phyloP scores from a whole-genome alignment of 768 basidiomycete species.

The Tricholoma sp. region DNA sequence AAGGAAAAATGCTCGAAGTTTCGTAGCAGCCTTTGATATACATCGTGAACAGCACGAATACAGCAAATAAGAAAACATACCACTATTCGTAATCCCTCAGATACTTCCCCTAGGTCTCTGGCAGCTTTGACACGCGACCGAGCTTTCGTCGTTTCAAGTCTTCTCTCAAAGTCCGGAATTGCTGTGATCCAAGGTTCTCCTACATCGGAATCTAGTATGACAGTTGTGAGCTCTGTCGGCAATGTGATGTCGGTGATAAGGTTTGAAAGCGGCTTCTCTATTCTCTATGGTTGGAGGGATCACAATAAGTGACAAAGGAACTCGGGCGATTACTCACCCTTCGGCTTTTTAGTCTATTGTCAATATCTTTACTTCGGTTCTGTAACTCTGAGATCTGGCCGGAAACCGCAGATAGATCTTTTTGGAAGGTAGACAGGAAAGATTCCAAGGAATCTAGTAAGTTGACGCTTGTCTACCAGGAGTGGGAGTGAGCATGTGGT shows the following conservation, averaged over 20 bases:
- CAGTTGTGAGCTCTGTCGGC: slow-evolving; percentile 69
- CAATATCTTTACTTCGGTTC: slow-evolving; percentile 84
- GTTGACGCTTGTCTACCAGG: slow-evolving; percentile 69
- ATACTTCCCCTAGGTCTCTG: slow-evolving; percentile 74
- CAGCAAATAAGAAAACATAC: slow-evolving; percentile 39
- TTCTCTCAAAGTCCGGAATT: slow-evolving; percentile 76
- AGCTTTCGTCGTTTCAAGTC: slow-evolving; percentile 60
- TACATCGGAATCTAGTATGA: slow-evolving; percentile 81
- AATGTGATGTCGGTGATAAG: slow-evolving; percentile 79
- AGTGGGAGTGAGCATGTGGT: not conserved
- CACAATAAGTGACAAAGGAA: not conserved
- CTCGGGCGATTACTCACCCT: slow-evolving; percentile 49
- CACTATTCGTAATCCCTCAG: slow-evolving; percentile 84
- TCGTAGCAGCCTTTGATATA: slow-evolving; percentile 69
- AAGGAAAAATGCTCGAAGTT: slow-evolving; percentile 83
- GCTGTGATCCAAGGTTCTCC: slow-evolving; percentile 84
- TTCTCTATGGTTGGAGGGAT: slow-evolving; percentile 50
- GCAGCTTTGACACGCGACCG: slow-evolving; percentile 85
- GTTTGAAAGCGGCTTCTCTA: slow-evolving; percentile 81
- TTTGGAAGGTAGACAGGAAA: slow-evolving; percentile 94
- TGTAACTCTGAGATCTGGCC: slow-evolving; percentile 96
- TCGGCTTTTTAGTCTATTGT: slow-evolving; percentile 77
- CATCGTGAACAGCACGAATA: not conserved
- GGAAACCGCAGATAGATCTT: slow-evolving; percentile 89
- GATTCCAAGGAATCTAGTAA: slow-evolving; percentile 84